A percentile compares a stretch with the other conserved stretches of the same genome.
Conservation (phyloP, 345 rosid species). For the Pistacia vera region DNA sequence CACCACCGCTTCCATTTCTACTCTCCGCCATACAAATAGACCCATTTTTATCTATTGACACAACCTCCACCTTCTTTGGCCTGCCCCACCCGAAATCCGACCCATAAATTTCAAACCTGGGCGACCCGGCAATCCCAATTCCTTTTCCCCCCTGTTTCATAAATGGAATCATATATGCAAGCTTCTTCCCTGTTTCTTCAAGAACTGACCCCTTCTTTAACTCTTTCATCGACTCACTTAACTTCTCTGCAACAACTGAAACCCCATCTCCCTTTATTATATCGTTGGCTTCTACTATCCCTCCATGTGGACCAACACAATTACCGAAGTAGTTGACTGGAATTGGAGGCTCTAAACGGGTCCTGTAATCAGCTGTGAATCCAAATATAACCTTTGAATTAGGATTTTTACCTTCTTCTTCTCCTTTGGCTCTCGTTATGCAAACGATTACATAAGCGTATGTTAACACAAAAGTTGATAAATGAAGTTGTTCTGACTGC, state of each 20-base stretch:
- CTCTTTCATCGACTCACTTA: slow-evolving; percentile 18
- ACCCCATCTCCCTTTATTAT: neutral
- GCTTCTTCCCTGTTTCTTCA: too few species aligned
- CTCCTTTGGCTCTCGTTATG: slow-evolving; percentile 20
- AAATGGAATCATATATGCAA: too few species aligned
- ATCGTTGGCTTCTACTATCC: neutral
- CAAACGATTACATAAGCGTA: slow-evolving; percentile 24
- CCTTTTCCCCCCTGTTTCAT: neutral
- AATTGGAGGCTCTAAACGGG: slow-evolving; percentile 22
- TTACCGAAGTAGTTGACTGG: slow-evolving; percentile 36
- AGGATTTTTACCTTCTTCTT: neutral
- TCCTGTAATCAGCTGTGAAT: slow-evolving; percentile 31
- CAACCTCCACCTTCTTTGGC: slow-evolving; percentile 30
- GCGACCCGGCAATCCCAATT: slow-evolving; percentile 18
- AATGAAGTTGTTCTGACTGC: slow-evolving; percentile 6
- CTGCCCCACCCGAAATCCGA: slow-evolving; percentile 33
- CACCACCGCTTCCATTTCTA: slow-evolving; percentile 24
- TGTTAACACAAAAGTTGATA: slow-evolving; percentile 32
- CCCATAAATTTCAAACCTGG: slow-evolving; percentile 22
- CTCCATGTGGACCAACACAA: neutral
- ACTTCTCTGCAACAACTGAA: neutral
- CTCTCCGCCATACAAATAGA: slow-evolving; percentile 23
- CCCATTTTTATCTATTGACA: slow-evolving; percentile 26
- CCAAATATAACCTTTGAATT: slow-evolving; percentile 1
- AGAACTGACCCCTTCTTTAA: neutral